These are phyloP conservation scores for Cryptosporidium meleagridis DNA, from an alignment of 169 alveolate genomes.

Conservation along the genomic window DNA sequence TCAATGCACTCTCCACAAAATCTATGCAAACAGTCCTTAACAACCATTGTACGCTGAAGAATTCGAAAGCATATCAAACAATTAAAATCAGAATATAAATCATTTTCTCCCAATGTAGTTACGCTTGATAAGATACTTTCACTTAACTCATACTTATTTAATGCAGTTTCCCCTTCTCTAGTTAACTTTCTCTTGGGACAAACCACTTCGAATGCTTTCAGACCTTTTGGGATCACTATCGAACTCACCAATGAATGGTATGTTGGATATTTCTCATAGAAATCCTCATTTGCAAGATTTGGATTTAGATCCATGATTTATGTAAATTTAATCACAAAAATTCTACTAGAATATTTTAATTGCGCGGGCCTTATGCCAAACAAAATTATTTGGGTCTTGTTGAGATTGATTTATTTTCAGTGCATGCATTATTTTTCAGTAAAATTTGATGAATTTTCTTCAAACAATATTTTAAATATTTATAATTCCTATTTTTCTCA, in stretches of 20 bases:
- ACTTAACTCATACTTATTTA: background rate
- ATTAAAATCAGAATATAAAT: constrained; percentile 61
- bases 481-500: too few species aligned
- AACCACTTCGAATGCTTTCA: constrained; percentile 41
- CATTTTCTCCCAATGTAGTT: constrained; percentile 72
- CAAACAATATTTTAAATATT: too few species aligned
- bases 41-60: constrained; percentile 77
- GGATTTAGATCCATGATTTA: constrained; percentile 22
- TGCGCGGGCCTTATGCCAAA: background rate
- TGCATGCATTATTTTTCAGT: background rate
- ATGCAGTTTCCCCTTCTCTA: background rate
- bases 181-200: constrained; percentile 54
- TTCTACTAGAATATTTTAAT: background rate
- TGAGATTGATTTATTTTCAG: background rate
- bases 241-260: constrained; percentile 15
- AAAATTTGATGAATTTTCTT: too few species aligned
- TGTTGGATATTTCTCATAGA: constrained; percentile 44
- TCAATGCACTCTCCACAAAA: constrained; percentile 86
- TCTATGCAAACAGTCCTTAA: constrained; percentile 84
- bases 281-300: constrained; percentile 24
- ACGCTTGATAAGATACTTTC: constrained; percentile 12
- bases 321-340: background rate
- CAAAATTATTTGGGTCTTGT: background rate
- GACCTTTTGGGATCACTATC: constrained; percentile 43
- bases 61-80: constrained; percentile 51